Evolutionary conservation across 805 yeast genomes (phyloP), one percentile per base, ranked within the genome.

Genomic region (Monosporozyma aerobia): DNA sequence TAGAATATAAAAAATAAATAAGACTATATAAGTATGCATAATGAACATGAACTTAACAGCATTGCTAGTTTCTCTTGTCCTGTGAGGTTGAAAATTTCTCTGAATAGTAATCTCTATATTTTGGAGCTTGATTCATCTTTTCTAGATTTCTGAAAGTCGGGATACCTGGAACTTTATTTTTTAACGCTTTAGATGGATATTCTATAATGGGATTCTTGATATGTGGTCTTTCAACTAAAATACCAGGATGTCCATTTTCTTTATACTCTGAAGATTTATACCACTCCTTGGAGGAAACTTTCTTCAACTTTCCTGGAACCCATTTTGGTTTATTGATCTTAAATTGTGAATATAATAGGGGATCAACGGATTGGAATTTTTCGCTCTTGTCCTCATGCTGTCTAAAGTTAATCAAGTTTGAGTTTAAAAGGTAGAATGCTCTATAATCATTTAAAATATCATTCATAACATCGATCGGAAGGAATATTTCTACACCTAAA

Each of bases 111-210:
- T 57, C 58, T 25, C 47, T 50, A 44, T 51, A 55, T 49, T 70
- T 73, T 1, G 78, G 69, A 11, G 77, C 70, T 22, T 71, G 69
- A 51, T 71, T 71, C 5, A 87, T 85, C 62, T 79, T 81, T 57
- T 85, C 90, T 8, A 83, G 80, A 60, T 82, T 81, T 56, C 75
- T 78, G 63, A 83, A 83, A 4, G 74, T 70, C 1, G 90, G 92
- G 23, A 81, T 53, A 1, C 67, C 58, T 6, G 74, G 69, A 1
- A 61, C 51, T 19, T 52, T 56, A 37, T 58, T 48, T 25, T 52
- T 58, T 47, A 67, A 61, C 25, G 55, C 50, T 29, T 59, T 57
- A 1, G 64, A 52, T 16, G 51, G 47, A 30, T 40, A n/a, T 3
- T 67, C 67, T 13, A 65, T 56, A 11, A 69, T 52, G 54, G 65